Evolutionary conservation across 1,139 yeast genomes (phyloP).

Genomic region (Kurtzmaniella quercitrusa): DNA sequence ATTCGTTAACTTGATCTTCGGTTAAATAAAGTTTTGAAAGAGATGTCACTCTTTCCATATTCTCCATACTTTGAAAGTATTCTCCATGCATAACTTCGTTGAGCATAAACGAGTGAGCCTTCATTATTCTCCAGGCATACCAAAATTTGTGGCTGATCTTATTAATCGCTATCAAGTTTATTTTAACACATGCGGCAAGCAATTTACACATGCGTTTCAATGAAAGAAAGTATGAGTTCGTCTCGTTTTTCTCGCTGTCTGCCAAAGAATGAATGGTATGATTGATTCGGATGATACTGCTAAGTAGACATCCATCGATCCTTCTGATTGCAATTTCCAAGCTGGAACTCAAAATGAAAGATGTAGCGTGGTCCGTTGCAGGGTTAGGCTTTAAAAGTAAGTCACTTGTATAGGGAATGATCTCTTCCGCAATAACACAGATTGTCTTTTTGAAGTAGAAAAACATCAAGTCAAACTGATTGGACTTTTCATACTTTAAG

Average conservation of each 20-base stretch:
- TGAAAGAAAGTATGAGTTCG: background rate
- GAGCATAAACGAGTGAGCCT: constrained; percentile 7
- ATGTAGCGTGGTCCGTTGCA: constrained; percentile 16
- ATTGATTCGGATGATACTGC: constrained; percentile 17
- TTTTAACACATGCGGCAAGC: constrained; percentile 8
- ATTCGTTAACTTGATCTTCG: constrained; percentile 24
- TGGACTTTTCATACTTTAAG: constrained; percentile 18
- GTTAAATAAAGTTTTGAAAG: constrained; percentile 10
- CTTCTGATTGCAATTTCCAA: constrained; percentile 20
- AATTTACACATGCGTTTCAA: constrained; percentile 1
- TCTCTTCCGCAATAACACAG: constrained; percentile 13
- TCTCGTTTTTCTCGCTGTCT: constrained; percentile 1
- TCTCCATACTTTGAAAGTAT: constrained; percentile 4
- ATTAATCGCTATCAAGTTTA: constrained; percentile 7
- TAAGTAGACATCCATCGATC: constrained; percentile 15
- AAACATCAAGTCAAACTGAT: constrained; percentile 15
- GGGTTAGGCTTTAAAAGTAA: constrained; percentile 3
- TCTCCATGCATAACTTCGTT: constrained; percentile 3
- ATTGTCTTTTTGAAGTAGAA: constrained; percentile 18
- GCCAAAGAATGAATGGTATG: constrained; percentile 10
- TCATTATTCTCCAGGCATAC: constrained; percentile 34
- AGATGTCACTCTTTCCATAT: background rate
- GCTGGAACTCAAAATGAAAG: constrained; percentile 18
- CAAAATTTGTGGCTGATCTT: constrained; percentile 31
- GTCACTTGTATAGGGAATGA: constrained; percentile 3